Evolutionary conservation across 345 rosid genomes (phyloP).

Genomic region (Gossypium longicalyx): DNA sequence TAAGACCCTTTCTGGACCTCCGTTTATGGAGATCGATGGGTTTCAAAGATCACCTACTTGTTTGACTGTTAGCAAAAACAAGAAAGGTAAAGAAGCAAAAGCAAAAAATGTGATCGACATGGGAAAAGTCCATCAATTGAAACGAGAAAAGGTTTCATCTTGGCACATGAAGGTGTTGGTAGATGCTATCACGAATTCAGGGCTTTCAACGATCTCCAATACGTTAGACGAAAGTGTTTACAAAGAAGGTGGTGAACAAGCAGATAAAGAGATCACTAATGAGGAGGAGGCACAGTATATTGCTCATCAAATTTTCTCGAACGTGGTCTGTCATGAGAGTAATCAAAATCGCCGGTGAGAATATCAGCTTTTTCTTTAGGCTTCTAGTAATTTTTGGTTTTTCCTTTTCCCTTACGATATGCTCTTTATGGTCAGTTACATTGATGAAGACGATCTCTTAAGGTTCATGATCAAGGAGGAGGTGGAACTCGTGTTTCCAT

Average conservation of each 20-base stretch:
- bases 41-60: conserved; percentile 43
- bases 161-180: conserved; percentile 93
- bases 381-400: not conserved
- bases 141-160: conserved; percentile 78
- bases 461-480: conserved; percentile 90
- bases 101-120: conserved; percentile 64
- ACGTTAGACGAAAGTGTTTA: conserved; percentile 49
- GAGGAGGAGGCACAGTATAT: conserved; percentile 80
- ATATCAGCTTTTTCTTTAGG: not conserved
- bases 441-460: conserved; percentile 61
- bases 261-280: conserved; percentile 61
- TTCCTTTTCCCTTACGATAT: conserved; percentile 1
- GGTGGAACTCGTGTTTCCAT: conserved; percentile 67
- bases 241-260: conserved; percentile 32
- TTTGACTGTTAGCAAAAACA: conserved; percentile 48
- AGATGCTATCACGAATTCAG: conserved; percentile 60
- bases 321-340: conserved; percentile 38
- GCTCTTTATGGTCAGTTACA: conserved; percentile 39
- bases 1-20: conserved; percentile 70
- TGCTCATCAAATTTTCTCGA: conserved; percentile 57
- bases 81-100: conserved; percentile 38
- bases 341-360: conserved; percentile 37
- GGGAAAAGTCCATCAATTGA: conserved; percentile 68
- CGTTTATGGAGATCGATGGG: conserved; percentile 57
- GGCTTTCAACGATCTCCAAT: conserved; percentile 65